Evolutionary conservation across 176 grass and related monocot species (phyloP).

Genomic region (Avena insularis): DNA sequence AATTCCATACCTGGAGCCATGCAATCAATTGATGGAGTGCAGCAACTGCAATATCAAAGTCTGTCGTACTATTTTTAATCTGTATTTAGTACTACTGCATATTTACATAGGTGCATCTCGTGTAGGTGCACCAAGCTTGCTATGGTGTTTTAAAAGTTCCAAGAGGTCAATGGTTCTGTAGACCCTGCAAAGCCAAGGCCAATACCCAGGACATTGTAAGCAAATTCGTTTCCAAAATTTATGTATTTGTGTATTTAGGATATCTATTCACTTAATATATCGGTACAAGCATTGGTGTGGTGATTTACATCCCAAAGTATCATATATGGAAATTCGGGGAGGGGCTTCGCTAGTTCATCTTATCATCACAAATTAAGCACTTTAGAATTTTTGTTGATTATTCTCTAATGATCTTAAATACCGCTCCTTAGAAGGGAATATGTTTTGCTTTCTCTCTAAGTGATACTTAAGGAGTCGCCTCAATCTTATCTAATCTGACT

Average conservation of each 20-base stretch:
- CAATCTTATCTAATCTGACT: neutral
- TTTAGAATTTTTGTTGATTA: constrained; percentile 12
- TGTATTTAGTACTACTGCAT: constrained; percentile 34
- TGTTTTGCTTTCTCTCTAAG: neutral
- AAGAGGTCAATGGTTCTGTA: constrained; percentile 84
- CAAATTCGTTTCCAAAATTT: constrained; percentile 4
- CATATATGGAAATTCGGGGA: neutral
- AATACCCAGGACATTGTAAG: constrained; percentile 69
- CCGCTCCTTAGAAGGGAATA: neutral
- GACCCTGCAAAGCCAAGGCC: constrained; percentile 74
- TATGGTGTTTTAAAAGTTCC: constrained; percentile 91
- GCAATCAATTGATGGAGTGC: constrained; percentile 82
- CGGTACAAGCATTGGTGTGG: neutral
- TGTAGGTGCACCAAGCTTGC: constrained; percentile 97
- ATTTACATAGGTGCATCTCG: constrained; percentile 45
- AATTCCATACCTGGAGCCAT: constrained; percentile 73
- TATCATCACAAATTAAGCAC: constrained; percentile 28
- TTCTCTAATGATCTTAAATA: constrained; percentile 22
- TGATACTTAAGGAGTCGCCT: neutral
- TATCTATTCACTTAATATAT: neutral
- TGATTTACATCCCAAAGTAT: constrained; percentile 15
- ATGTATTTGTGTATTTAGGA: constrained; percentile 27
- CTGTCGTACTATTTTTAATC: constrained; percentile 35
- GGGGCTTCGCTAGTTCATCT: constrained; percentile 13
- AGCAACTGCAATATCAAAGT: constrained; percentile 81